These are phyloP conservation scores for Eucalyptus shirleyi DNA, from an alignment of 345 rosid species.

Conservation along the genomic window DNA sequence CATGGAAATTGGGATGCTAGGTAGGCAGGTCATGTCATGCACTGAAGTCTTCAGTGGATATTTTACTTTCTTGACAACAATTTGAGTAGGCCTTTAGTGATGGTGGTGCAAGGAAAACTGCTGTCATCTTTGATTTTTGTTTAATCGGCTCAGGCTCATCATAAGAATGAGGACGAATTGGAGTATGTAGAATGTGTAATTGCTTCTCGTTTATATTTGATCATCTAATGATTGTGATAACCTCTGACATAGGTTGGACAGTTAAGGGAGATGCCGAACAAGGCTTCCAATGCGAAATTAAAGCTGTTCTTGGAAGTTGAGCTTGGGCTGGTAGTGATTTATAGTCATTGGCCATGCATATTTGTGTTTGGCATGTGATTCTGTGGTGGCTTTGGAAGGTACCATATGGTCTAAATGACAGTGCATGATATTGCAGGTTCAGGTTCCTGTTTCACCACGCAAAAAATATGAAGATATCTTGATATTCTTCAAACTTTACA, in stretches of 20 bases:
- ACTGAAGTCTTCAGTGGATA: background rate
- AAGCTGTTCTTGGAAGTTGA: conserved; percentile 37
- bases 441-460: conserved; percentile 2
- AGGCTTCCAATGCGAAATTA: conserved; percentile 17
- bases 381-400: background rate
- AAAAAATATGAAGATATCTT: conserved; percentile 30
- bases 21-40: background rate
- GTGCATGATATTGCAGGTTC: conserved; percentile 11
- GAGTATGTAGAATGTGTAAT: background rate
- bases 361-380: background rate
- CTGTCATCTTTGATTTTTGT: background rate
- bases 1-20: background rate
- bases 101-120: background rate
- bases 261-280: conserved; percentile 20
- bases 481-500: conserved; percentile 34
- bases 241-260: conserved; percentile 23
- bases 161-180: background rate
- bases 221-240: background rate
- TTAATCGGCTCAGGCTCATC: background rate
- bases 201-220: background rate
- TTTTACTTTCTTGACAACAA: background rate
- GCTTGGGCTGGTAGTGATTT: conserved; percentile 12
- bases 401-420: background rate
- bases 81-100: background rate
- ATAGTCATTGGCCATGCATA: background rate